Evolutionary conservation across 2,329 filamentous ascomycete species (phyloP).

Genomic region (Xylariales sp.): DNA sequence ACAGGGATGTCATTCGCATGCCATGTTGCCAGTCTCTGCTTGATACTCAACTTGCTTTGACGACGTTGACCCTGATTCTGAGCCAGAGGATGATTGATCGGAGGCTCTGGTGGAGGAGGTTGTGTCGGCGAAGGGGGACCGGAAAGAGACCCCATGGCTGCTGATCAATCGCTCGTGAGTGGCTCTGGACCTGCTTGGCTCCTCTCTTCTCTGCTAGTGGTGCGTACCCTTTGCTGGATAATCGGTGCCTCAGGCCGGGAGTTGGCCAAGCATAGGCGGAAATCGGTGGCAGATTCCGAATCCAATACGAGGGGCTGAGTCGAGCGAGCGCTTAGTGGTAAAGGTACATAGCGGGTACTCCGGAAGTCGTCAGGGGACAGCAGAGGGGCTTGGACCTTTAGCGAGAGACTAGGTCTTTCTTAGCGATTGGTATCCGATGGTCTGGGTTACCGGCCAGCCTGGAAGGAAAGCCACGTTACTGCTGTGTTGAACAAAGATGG

Average conservation of each 20-base stretch:
- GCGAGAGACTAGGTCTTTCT: slow-evolving; percentile 6
- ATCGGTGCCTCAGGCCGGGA: slow-evolving; percentile 8
- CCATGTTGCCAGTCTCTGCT: slow-evolving; percentile 29
- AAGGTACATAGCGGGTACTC: slow-evolving; percentile 6
- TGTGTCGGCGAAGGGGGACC: slow-evolving; percentile 11
- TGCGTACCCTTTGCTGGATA: slow-evolving; percentile 6
- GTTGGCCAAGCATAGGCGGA: background rate
- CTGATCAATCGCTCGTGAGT: slow-evolving; percentile 11
- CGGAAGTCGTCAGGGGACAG: slow-evolving; percentile 3
- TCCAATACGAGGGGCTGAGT: too few species aligned
- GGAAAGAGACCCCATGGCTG: slow-evolving; percentile 12
- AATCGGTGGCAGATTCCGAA: slow-evolving; percentile 2
- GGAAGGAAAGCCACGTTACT: too few species aligned
- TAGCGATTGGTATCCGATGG: too few species aligned
- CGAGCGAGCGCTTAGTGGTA: background rate
- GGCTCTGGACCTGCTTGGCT: slow-evolving; percentile 4
- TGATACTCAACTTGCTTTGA: slow-evolving; percentile 22
- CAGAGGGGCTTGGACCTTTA: too few species aligned
- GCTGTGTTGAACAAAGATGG: too few species aligned
- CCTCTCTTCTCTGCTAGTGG: background rate
- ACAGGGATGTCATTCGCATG: slow-evolving; percentile 21
- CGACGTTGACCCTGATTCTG: slow-evolving; percentile 3
- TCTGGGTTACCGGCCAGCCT: background rate
- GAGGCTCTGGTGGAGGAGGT: slow-evolving; percentile 6
- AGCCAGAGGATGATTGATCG: slow-evolving; percentile 7